Evolutionary conservation across 2,329 filamentous ascomycete species (phyloP), one percentile per base, ranked within the genome.

Genomic region (Penicillium brevicompactum): DNA sequence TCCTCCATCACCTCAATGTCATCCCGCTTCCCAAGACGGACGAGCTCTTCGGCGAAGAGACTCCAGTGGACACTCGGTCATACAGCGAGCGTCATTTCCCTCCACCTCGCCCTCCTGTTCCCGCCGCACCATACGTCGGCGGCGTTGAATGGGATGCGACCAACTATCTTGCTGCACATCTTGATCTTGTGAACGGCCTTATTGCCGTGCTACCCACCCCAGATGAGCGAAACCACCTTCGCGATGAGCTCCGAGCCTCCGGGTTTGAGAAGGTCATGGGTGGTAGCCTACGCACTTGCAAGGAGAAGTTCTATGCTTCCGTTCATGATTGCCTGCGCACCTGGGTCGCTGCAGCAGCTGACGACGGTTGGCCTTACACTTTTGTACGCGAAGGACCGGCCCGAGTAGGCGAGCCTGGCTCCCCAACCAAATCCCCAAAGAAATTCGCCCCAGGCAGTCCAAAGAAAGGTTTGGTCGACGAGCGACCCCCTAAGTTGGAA

Each of bases 121-220:
- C 93, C 24, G 93, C 94, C 14, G 93, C 93, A 5, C 93, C 93
- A 1, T 97, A 97, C 69, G 92, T 97, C 41, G 94, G 94, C 46
- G 93, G 94, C 51, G 94, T 97, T 9, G 94, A 99, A 75, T 97
- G 94, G 94, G 94, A 97, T 70, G 94, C 94, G 2, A 97, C 94
- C 9, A 97, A 96, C 74, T 97, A 97, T 71, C 82, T 97, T 10
- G 91, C 93, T 16, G 90, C 90, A 0, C 93, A 99, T 68, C 82
- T 99, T 9, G 94, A 97, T 68, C 86, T 99, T 10, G 77, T 97
- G 66, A 99, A 97, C 68, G 93, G 91, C 30, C 85, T 97, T 53
- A 78, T 97, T 54, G 91, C 93, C 1, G 93, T 88, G 55, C 83
- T 94, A 0, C 88, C 90, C 0, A 87, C 87, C 0, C 65, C 71